Evolutionary conservation across 2,329 filamentous ascomycete genomes (phyloP), one percentile per base, ranked within the genome.

Genomic region (Hypoxylon sp.): DNA sequence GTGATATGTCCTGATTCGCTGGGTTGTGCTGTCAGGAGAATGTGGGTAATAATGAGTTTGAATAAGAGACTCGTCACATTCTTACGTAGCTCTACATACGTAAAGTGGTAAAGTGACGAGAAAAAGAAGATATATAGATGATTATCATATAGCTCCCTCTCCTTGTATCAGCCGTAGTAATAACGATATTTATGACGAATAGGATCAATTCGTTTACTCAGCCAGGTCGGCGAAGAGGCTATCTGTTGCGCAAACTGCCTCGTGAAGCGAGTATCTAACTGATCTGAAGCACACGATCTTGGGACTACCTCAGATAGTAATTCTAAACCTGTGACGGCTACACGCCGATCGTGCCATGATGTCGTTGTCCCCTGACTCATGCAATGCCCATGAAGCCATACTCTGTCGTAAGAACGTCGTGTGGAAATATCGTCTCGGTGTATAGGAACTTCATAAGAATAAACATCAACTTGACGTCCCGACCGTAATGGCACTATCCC

Each of bases 1-100:
- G 23, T 49, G 37, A 41, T 24, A 41, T 24, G 33, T 26, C 41
- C 50, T 37, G 13, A 42, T 38, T 13, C 35, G 26, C 47, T 29
- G 33, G 47, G 51, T 56, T 42, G 15, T 47, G 24, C 47, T 42
- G 26, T 29, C 17, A 40, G 23, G 31, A 37, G 20, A 40, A 52
- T 48, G 27, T 35, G 11, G 23, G 48, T 31, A 31, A 2, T 8
- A n/a, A n/a, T n/a, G n/a, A n/a, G n/a, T n/a, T n/a, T n/a, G n/a
- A n/a, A n/a, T n/a, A n/a, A n/a, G n/a, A n/a, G n/a, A n/a, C n/a
- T n/a, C n/a, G n/a, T n/a, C n/a, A n/a, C n/a, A n/a, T n/a, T n/a
- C n/a, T n/a, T n/a, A n/a, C n/a, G n/a, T n/a, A n/a, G n/a, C n/a
- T n/a, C n/a, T n/a, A n/a, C n/a, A n/a, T n/a, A n/a, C n/a, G n/a